phyloP scores from a whole-genome alignment of 805 yeast species.

The Vanderwaltozyma polyspora region DNA sequence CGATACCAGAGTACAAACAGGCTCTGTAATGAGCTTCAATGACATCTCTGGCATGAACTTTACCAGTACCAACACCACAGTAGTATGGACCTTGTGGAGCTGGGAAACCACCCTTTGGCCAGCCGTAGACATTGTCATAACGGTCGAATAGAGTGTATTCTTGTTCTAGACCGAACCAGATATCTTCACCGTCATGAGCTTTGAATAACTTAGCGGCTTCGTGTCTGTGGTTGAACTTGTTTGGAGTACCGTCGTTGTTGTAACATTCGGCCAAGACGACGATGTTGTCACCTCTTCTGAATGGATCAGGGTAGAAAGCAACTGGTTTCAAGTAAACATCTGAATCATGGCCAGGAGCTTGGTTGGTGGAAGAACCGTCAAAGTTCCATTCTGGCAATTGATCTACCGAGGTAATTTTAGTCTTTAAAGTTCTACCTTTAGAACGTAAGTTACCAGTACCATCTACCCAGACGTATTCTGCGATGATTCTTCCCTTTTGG shows the following conservation, averaged over 20 bases:
- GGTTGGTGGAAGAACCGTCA: constrained; percentile 97
- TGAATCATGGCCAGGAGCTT: constrained; percentile 97
- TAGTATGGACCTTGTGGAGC: constrained; percentile 99
- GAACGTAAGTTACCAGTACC: constrained; percentile 85
- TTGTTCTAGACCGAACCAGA: constrained; percentile 98
- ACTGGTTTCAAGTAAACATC: constrained; percentile 94
- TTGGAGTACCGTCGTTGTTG: constrained; percentile 98
- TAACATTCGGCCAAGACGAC: constrained; percentile 93
- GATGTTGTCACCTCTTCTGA: constrained; percentile 95
- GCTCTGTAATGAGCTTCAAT: constrained; percentile 99
- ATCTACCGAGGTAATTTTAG: constrained; percentile 58
- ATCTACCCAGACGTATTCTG: constrained; percentile 98
- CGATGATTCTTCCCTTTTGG: constrained; percentile 79
- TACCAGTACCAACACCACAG: constrained; percentile 99
- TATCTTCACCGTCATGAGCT: constrained; percentile 72
- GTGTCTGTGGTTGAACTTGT: constrained; percentile 96
- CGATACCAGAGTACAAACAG: constrained; percentile 83
- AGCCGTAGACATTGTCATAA: constrained; percentile 82
- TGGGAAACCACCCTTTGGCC: constrained; percentile 99
- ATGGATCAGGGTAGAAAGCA: constrained; percentile 90
- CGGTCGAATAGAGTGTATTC: constrained; percentile 95
- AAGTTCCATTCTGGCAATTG: constrained; percentile 99
- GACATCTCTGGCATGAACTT: constrained; percentile 94
- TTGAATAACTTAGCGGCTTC: constrained; percentile 91
- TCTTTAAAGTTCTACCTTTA: constrained; percentile 77